These are phyloP conservation scores for Cymbopogon citratus DNA, from an alignment of 176 grass and related monocot species.

Conservation along the genomic window DNA sequence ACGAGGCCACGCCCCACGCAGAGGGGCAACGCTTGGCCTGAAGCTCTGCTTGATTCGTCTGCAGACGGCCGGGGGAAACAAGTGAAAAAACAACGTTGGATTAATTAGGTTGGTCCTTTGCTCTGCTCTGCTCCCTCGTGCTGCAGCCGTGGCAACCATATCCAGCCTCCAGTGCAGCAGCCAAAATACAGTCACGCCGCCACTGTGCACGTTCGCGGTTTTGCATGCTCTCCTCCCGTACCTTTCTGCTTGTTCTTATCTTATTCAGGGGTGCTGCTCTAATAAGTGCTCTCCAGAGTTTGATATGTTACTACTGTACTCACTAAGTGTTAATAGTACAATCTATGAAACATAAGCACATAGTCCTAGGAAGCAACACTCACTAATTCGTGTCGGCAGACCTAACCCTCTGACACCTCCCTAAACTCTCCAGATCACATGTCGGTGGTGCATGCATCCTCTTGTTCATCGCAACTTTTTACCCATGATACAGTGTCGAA, in stretches of 20 bases:
- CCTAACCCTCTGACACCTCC: slow-evolving; percentile 21
- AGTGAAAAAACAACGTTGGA: not conserved
- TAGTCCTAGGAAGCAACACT: not conserved
- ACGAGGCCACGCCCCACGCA: not conserved
- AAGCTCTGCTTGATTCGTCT: not conserved
- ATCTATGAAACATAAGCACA: not conserved
- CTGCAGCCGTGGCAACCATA: slow-evolving; percentile 16
- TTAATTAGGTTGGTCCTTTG: not conserved
- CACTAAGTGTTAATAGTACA: not conserved
- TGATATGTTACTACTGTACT: not conserved
- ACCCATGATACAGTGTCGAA: not conserved
- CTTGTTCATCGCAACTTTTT: not conserved
- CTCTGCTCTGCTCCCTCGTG: not conserved
- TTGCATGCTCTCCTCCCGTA: not conserved
- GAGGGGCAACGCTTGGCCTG: not conserved
- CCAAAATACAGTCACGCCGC: not conserved
- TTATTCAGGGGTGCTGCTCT: not conserved
- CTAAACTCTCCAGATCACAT: not conserved
- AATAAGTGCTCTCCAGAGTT: no score
- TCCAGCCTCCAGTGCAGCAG: not conserved
- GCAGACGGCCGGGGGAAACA: no score
- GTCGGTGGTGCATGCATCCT: not conserved
- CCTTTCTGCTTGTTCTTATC: no score
- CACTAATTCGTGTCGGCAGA: slow-evolving; percentile 16
- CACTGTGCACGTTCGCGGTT: not conserved